These are phyloP conservation scores for Lipomyces starkeyi DNA, from an alignment of 805 yeast species.

Conservation along the genomic window DNA sequence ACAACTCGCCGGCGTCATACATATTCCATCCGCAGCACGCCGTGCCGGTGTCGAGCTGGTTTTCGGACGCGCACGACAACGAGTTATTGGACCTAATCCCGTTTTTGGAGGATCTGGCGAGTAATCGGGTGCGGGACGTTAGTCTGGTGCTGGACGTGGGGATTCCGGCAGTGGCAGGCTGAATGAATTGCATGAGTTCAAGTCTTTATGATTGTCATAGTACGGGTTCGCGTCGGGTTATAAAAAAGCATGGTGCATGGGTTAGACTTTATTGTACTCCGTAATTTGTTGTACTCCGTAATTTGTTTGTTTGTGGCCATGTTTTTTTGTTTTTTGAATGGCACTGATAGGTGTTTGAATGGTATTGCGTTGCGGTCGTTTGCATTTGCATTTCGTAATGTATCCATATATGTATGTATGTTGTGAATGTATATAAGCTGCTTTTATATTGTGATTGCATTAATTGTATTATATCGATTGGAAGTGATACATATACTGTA, in stretches of 20 bases:
- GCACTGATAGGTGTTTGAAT: too few species aligned
- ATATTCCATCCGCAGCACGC: constrained; percentile 98
- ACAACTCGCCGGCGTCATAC: constrained; percentile 98
- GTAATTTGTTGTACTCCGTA: too few species aligned
- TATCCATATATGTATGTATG: too few species aligned
- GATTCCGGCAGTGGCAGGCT: constrained; percentile 15
- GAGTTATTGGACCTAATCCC: constrained; percentile 92
- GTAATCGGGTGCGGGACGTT: constrained; percentile 75
- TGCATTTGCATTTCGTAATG: too few species aligned
- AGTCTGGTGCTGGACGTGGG: constrained; percentile 79
- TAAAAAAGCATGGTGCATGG: not conserved
- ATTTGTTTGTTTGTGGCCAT: too few species aligned
- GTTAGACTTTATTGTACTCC: too few species aligned
- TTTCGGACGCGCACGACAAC: constrained; percentile 96
- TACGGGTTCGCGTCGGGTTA: not conserved
- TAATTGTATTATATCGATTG: too few species aligned
- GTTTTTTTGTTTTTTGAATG: too few species aligned
- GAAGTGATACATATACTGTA: too few species aligned
- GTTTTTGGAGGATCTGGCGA: constrained; percentile 81
- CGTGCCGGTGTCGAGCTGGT: constrained; percentile 96
- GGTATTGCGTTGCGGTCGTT: too few species aligned
- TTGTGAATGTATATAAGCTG: too few species aligned
- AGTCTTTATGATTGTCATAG: not conserved
- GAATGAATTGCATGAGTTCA: not conserved
- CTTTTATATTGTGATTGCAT: too few species aligned